Percentiles rank a stretch among this genome's conserved stretches.
Conservation (phyloP, 139 green algal genomes). For the Ostreobium quekettii region DNA sequence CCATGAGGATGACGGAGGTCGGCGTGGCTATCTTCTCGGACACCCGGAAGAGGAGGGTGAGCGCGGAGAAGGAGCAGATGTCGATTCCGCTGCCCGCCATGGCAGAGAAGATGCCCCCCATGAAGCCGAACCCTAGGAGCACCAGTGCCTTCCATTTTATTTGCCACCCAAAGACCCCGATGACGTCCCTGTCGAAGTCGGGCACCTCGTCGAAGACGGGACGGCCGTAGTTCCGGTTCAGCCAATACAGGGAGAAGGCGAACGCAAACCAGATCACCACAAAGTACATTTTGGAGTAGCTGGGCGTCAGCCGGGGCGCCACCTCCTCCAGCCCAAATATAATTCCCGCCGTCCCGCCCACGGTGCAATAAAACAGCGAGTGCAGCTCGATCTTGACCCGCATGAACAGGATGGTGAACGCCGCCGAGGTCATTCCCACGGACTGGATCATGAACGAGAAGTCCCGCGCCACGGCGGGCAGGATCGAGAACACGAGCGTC, state of each 20-base stretch:
- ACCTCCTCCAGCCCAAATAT: not conserved
- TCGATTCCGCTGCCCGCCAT: not conserved
- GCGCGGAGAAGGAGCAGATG: not conserved
- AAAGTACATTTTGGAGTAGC: not conserved
- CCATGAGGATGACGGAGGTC: not conserved
- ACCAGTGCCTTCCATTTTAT: not conserved
- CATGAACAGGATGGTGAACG: conserved; percentile 4
- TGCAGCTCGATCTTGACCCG: not conserved
- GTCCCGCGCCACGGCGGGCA: not conserved
- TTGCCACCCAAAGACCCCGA: not conserved
- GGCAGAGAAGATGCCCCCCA: not conserved
- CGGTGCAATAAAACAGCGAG: not conserved
- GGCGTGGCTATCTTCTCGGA: not conserved
- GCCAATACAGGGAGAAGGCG: not conserved
- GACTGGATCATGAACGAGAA: conserved; percentile 7
- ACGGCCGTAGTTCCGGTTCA: not conserved
- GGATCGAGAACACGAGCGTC: not conserved
- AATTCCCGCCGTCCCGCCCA: not conserved
- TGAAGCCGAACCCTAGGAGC: not conserved
- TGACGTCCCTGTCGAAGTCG: not conserved
- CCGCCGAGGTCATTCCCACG: not conserved
- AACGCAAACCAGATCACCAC: not conserved
- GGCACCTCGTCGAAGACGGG: not conserved
- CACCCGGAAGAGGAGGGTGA: not conserved
- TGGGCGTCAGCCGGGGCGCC: not conserved